These are phyloP conservation scores for Cyphellophora attinorum DNA, from an alignment of 2,329 filamentous ascomycete genomes.

Conservation along the genomic window DNA sequence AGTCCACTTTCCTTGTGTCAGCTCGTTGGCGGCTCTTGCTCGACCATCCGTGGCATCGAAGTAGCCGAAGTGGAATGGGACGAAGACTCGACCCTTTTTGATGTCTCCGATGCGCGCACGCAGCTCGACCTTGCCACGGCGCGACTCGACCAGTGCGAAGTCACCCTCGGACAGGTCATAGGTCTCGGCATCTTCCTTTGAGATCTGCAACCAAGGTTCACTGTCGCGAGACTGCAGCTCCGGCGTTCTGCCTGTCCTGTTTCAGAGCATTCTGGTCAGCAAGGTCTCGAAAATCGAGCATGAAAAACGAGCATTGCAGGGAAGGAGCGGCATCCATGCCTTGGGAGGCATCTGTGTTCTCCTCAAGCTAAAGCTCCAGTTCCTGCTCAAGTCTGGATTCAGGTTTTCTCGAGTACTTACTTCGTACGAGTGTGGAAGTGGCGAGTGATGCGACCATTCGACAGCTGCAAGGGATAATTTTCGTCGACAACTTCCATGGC, in stretches of 20 bases:
- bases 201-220: constrained; percentile 23
- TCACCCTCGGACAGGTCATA: constrained; percentile 22
- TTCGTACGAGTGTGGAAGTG: too few relatives aligned
- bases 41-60: constrained; percentile 25
- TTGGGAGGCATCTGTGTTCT: too few relatives aligned
- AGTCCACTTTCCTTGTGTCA: constrained; percentile 26
- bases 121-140: constrained; percentile 23
- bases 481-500: too few relatives aligned
- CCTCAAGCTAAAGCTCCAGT: too few relatives aligned
- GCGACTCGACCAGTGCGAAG: constrained; percentile 23
- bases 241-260: constrained; percentile 25
- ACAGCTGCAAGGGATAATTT: too few relatives aligned
- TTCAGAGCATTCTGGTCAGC: too few relatives aligned
- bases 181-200: constrained; percentile 20
- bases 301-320: too few relatives aligned
- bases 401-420: too few relatives aligned
- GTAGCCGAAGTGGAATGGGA: constrained; percentile 32
- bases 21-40: constrained; percentile 27
- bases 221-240: constrained; percentile 22
- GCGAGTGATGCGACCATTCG: too few relatives aligned
- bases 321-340: too few relatives aligned
- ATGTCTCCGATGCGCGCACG: constrained; percentile 22
- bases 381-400: too few relatives aligned
- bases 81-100: constrained; percentile 24
- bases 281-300: too few relatives aligned